Base-by-base conservation (phyloP, 2,329 filamentous ascomycete genomes). In the Ophiognomonia clavigignenti-juglandacearum region DNA sequence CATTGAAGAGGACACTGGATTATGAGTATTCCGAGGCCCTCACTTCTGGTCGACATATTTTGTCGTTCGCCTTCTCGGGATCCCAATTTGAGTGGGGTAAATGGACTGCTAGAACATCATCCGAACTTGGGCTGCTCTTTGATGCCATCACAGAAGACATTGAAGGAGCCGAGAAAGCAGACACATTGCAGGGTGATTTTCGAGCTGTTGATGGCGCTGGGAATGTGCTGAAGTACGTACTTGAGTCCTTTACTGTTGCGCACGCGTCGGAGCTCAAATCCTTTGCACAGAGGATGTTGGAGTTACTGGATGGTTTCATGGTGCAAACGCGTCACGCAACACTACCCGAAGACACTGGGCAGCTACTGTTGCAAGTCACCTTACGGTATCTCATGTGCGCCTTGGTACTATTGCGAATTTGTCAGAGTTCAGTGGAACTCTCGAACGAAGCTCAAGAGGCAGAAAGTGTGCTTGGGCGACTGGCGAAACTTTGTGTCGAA, bases 91-190 rank as follows among this genome's bases (percentile, higher is more conserved):
- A 62, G 47, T 85, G 82, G 81, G 71, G 69, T 7, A 38, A 54
- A 2, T 85, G 82, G 81, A 66, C 79, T 53, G 74, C 75, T 9
- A 69, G 69, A 26, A 71, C 74, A 2, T 83, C 81, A 2, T 83
- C 80, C 4, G 80, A 85, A 54, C 54, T 84, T 18, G 80, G 81
- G 2, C 68, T 83, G 32, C 62, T 82, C n/a, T 65, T 82, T 48
- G 81, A 85, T 59, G 79, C 73, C 60, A 63, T 84, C 26, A 59
- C 65, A 10, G 78, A 82, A 27, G 66, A 74, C 38, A 48, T 64
- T 29, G 50, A 53, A 38, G 68, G n/a, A 60, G 64, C 7, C 48
- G 48, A 9, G 18, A 29, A 32, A 41, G 6, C 44, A 4, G 46
- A 54, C 8, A 38, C 47, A 16, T 47, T 54, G 40, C 40, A 52